phyloP scores from a whole-genome alignment of 257 asterid species.

The Solanum appendiculatum region DNA sequence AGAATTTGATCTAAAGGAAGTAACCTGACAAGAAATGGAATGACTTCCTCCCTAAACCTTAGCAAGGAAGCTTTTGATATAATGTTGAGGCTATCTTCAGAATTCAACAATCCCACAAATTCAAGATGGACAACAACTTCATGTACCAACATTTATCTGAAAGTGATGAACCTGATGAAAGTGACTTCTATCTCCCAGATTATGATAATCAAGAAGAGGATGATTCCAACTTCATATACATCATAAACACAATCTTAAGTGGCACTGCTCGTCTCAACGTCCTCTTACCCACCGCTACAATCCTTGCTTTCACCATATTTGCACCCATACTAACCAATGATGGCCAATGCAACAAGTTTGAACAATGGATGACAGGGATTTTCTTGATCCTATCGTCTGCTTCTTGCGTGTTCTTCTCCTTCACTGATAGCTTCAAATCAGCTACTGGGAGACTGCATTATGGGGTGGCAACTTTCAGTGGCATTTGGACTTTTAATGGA shows the following conservation, averaged over 20 bases:
- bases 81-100: background rate
- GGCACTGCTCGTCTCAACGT: slow-evolving; percentile 53
- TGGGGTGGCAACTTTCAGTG: slow-evolving; percentile 43
- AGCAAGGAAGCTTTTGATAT: slow-evolving; percentile 15
- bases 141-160: slow-evolving; percentile 6
- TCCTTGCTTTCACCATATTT: slow-evolving; percentile 48
- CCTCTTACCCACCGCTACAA: slow-evolving; percentile 48
- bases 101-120: background rate
- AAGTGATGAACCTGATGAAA: slow-evolving; percentile 15
- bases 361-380: slow-evolving; percentile 27
- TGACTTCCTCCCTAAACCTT: slow-evolving; percentile 22
- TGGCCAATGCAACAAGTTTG: slow-evolving; percentile 41
- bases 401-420: slow-evolving; percentile 40
- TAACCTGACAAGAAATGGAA: slow-evolving; percentile 13
- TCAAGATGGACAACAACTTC: background rate
- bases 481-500: slow-evolving; percentile 48
- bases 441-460: slow-evolving; percentile 43
- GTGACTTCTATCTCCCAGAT: background rate
- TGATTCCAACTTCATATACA: slow-evolving; percentile 34
- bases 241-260: slow-evolving; percentile 39
- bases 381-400: slow-evolving; percentile 28
- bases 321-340: slow-evolving; percentile 38
- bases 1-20: slow-evolving; percentile 1
- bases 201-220: slow-evolving; percentile 12
- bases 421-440: slow-evolving; percentile 44